Percentiles rank a stretch among this genome's conserved stretches.
Conservation (phyloP, 2,329 filamentous ascomycete species). For the Thermoascus crustaceus region DNA sequence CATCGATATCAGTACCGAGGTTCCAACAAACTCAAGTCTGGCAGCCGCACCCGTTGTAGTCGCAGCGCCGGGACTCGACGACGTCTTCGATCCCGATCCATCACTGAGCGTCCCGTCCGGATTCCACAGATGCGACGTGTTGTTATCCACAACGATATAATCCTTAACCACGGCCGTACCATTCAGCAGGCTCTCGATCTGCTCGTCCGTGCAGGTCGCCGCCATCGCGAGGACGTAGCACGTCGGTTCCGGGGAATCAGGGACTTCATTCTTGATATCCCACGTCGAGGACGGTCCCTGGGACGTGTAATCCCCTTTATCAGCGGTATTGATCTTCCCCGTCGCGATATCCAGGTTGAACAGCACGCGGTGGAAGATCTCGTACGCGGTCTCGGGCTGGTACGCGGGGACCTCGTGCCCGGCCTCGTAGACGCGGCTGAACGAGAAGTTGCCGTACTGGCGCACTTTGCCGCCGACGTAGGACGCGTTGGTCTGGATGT, state of each 20-base stretch:
- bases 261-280: conserved; percentile 39
- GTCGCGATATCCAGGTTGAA: conserved; percentile 48
- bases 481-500: conserved; percentile 32
- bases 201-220: conserved; percentile 38
- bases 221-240: conserved; percentile 39
- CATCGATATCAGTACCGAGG: background rate
- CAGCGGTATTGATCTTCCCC: conserved; percentile 36
- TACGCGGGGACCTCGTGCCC: conserved; percentile 46
- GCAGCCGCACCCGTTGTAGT: no score
- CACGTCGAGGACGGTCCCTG: conserved; percentile 32
- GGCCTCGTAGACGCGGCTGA: conserved; percentile 40
- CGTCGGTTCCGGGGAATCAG: conserved; percentile 30
- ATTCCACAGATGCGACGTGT: conserved; percentile 6
- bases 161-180: conserved; percentile 41
- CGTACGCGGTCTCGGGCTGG: conserved; percentile 46
- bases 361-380: conserved; percentile 47
- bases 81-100: background rate
- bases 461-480: conserved; percentile 41
- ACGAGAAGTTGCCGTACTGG: conserved; percentile 43
- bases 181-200: conserved; percentile 31
- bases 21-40: background rate
- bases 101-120: background rate
- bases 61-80: background rate
- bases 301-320: conserved; percentile 31
- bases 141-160: conserved; percentile 35